Evolutionary conservation across 305 asterid genomes (phyloP).

Genomic region (Euphrasia arctica): DNA sequence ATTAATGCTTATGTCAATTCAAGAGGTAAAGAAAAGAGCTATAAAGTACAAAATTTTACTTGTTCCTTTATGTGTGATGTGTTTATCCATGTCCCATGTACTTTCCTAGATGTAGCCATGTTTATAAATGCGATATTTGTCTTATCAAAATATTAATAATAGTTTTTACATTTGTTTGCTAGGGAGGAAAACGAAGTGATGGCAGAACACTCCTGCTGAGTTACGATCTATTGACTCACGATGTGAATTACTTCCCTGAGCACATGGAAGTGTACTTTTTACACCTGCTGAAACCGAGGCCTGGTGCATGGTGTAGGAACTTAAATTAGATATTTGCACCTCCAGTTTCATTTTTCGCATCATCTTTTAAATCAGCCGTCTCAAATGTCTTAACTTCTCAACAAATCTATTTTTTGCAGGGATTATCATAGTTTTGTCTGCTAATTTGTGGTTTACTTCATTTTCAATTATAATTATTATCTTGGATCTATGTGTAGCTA

Average conservation of each 20-base stretch:
- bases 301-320: conserved; percentile 25
- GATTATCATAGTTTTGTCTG: conserved; percentile 13
- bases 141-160: conserved; percentile 13
- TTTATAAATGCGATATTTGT: conserved; percentile 10
- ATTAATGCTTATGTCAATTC: not conserved
- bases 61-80: conserved; percentile 12
- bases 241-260: conserved; percentile 95
- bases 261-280: conserved; percentile 98
- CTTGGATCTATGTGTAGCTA: not conserved
- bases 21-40: conserved; percentile 14
- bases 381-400: conserved; percentile 18
- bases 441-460: conserved; percentile 5
- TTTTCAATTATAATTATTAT: not conserved
- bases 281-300: conserved; percentile 99
- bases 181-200: conserved; percentile 97
- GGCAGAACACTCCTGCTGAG: conserved; percentile 73
- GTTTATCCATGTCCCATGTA: conserved; percentile 7
- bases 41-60: conserved; percentile 14
- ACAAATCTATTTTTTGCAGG: not conserved
- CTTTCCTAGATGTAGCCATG: conserved; percentile 8
- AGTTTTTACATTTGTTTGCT: conserved; percentile 16
- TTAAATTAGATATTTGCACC: conserved; percentile 4
- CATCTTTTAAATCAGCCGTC: conserved; percentile 14
- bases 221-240: conserved; percentile 69
- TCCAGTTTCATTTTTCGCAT: conserved; percentile 18